Conservation (phyloP, 345 rosid species). For the Erodium maritimum region DNA sequence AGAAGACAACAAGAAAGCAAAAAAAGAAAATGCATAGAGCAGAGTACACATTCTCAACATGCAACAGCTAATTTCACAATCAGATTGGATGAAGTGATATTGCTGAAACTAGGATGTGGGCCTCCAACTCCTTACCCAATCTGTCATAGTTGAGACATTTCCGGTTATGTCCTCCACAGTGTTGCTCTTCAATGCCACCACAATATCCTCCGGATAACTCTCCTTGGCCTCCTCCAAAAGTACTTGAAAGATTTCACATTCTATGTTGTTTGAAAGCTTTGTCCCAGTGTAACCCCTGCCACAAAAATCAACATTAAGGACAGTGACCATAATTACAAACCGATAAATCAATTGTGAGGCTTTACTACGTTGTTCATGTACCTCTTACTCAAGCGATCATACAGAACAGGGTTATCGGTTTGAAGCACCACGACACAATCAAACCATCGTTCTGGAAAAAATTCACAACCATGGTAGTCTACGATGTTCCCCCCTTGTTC, state of each 20-base stretch:
- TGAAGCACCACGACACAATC: slow-evolving; percentile 78
- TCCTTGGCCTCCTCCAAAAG: background rate
- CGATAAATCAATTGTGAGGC: background rate
- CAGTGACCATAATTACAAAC: slow-evolving; percentile 49
- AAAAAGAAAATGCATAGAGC: no score
- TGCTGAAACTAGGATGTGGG: slow-evolving; percentile 19
- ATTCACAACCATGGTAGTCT: slow-evolving; percentile 89
- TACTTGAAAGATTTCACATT: slow-evolving; percentile 24
- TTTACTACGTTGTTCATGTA: slow-evolving; percentile 8
- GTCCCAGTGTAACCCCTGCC: background rate
- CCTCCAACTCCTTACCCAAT: slow-evolving; percentile 53
- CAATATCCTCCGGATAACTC: background rate
- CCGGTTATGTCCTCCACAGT: slow-evolving; percentile 50
- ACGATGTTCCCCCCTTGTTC: slow-evolving; percentile 71
- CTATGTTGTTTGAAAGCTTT: slow-evolving; percentile 45
- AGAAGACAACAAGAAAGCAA: no score
- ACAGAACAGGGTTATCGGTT: slow-evolving; percentile 58
- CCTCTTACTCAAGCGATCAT: slow-evolving; percentile 75
- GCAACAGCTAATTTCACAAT: no score
- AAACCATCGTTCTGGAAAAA: slow-evolving; percentile 83
- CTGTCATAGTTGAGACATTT: slow-evolving; percentile 43
- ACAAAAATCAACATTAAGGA: slow-evolving; percentile 33
- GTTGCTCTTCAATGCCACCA: slow-evolving; percentile 40
- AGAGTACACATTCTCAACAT: no score
- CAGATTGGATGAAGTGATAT: no score